Evolutionary conservation across 1,284 basidiomycete genomes (phyloP).

Genomic region (Malassezia globosa): DNA sequence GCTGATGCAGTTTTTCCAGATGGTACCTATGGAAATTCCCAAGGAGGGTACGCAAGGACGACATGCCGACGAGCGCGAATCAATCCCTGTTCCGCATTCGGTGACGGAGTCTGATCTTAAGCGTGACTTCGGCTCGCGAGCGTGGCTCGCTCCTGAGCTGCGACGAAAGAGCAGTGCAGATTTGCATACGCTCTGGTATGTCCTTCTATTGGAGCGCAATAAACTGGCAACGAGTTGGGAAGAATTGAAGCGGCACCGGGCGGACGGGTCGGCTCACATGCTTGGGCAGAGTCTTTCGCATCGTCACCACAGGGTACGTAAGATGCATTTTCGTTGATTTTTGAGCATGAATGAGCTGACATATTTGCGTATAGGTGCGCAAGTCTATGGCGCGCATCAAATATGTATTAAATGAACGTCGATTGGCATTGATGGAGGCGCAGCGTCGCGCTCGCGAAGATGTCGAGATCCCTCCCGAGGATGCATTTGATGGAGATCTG

Average conservation of each 20-base stretch:
- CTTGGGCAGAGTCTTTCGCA: slow-evolving; percentile 24
- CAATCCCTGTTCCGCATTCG: slow-evolving; percentile 23
- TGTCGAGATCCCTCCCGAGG: neutral
- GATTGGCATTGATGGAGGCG: slow-evolving; percentile 62
- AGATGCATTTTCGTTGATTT: neutral
- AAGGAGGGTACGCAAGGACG: slow-evolving; percentile 17
- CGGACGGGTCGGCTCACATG: slow-evolving; percentile 25
- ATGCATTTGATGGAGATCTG: slow-evolving; percentile 5
- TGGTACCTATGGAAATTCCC: slow-evolving; percentile 17
- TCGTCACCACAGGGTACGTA: slow-evolving; percentile 37
- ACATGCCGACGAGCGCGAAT: slow-evolving; percentile 18
- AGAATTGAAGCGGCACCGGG: slow-evolving; percentile 30
- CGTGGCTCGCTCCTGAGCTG: slow-evolving; percentile 39
- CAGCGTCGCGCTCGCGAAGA: slow-evolving; percentile 46
- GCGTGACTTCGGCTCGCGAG: slow-evolving; percentile 21
- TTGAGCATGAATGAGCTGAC: neutral
- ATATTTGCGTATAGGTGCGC: slow-evolving; percentile 56
- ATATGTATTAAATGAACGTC: slow-evolving; percentile 78
- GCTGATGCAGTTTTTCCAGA: slow-evolving; percentile 38
- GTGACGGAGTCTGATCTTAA: slow-evolving; percentile 24
- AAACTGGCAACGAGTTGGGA: slow-evolving; percentile 35
- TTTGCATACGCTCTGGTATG: slow-evolving; percentile 45
- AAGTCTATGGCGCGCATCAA: slow-evolving; percentile 98
- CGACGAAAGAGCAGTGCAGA: slow-evolving; percentile 37
- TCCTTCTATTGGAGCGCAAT: slow-evolving; percentile 40